A percentile compares a stretch with the other conserved stretches of the same genome.
These are phyloP conservation scores for Tuber borchii DNA, from an alignment of 495 filamentous ascomycete species.

Conservation along the genomic window DNA sequence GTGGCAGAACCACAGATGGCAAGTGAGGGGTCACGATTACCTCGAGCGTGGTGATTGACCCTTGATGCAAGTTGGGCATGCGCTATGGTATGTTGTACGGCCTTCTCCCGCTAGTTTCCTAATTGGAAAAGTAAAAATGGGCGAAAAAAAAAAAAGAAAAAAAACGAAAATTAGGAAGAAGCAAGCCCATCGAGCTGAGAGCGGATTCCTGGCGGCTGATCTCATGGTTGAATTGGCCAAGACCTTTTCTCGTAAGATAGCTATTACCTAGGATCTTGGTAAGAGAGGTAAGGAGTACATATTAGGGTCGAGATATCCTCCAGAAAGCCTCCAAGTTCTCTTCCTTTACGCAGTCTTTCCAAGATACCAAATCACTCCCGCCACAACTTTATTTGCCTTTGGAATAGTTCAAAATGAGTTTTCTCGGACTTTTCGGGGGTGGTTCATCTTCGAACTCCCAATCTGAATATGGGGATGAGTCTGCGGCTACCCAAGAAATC, in stretches of 20 bases:
- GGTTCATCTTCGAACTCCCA: background rate
- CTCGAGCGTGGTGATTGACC: background rate
- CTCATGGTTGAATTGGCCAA: background rate
- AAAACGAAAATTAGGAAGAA: background rate
- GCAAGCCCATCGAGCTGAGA: background rate
- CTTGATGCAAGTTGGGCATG: background rate
- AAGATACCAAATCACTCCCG: background rate
- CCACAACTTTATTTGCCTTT: background rate
- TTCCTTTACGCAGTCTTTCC: background rate
- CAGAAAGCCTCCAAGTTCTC: background rate
- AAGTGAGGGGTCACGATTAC: background rate
- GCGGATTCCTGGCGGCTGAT: background rate
- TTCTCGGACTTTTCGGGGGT: background rate
- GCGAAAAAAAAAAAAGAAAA: background rate
- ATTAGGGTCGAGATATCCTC: background rate
- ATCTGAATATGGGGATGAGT: background rate
- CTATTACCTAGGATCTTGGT: background rate
- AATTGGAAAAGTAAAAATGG: background rate
- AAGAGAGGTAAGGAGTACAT: background rate
- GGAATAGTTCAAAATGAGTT: slow-evolving; percentile 3
- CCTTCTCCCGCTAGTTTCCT: background rate
- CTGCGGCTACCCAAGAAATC: background rate
- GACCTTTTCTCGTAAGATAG: background rate
- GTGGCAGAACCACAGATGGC: background rate
- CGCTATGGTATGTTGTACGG: background rate